Conservation (phyloP, 768 basidiomycete genomes). For the Punctularia strigosozonata region DNA sequence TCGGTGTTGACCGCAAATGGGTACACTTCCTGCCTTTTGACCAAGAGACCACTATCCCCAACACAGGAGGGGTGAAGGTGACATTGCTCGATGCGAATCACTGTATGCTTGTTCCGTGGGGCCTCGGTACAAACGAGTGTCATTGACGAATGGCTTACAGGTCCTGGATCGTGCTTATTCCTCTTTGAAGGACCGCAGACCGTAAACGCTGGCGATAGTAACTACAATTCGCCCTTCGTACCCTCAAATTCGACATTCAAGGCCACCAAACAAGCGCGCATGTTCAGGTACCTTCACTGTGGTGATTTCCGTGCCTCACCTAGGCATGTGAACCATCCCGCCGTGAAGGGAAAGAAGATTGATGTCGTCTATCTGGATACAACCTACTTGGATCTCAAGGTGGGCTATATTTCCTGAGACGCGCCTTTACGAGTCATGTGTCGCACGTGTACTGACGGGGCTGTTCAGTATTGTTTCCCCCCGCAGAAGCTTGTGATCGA, state of each 20-base stretch:
- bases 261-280: too few relatives aligned
- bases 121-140: neutral
- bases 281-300: conserved; percentile 89
- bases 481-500: conserved; percentile 90
- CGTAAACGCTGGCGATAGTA: conserved; percentile 75
- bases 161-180: conserved; percentile 89
- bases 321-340: conserved; percentile 74
- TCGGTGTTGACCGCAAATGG: conserved; percentile 83
- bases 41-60: conserved; percentile 57
- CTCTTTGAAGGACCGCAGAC: conserved; percentile 91
- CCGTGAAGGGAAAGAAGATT: conserved; percentile 66
- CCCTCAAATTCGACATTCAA: too few relatives aligned
- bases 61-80: conserved; percentile 77
- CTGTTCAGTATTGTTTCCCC: conserved; percentile 75
- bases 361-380: conserved; percentile 93
- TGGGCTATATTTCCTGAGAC: conserved; percentile 13
- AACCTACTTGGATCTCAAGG: conserved; percentile 87
- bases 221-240: conserved; percentile 57
- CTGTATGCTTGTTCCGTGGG: conserved; percentile 29
- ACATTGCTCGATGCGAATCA: conserved; percentile 98
- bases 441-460: too few relatives aligned
- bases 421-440: neutral
- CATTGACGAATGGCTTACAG: conserved; percentile 8
- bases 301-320: conserved; percentile 92
- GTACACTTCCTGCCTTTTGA: conserved; percentile 82